Evolutionary conservation across 2,329 filamentous ascomycete genomes (phyloP), one percentile per base, ranked within the genome.

Genomic region (Neonectria faginata): DNA sequence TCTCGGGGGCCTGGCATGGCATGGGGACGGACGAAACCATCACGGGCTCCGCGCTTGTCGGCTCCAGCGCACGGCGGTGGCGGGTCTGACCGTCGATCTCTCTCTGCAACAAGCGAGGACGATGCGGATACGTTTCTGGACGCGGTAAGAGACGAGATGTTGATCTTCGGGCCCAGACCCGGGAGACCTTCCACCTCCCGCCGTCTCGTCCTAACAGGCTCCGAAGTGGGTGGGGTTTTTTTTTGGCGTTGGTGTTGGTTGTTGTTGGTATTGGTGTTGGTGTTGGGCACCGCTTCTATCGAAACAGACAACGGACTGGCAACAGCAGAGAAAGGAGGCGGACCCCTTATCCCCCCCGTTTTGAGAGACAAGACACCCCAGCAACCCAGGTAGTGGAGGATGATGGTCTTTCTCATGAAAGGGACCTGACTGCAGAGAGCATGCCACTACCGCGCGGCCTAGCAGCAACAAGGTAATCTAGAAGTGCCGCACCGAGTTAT

Each of bases 1-100:
- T 51, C 39, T 39, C 55, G 50, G 48, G 45, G 51, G 18, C 33
- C 14, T 6, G 33, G 33, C 33, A 47, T 48, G 53, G 59, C 53
- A 42, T 53, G 44, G 59, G 42, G 55, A 67, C 59, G 51, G 39
- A 60, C 57, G 57, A 57, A 31, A 61, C 50, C 57, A 69, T 62
- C 60, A 68, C 61, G 56, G 62, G 53, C 65, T 64, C 68, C 70
- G 67, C 70, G 70, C 67, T 72, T 71, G 68, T 72, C 67, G 68
- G 67, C 66, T 66, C 62, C 61, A 67, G 58, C 62, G 50, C 53
- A 62, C 66, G 66, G 68, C 64, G 70, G 65, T 66, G 64, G 58
- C 62, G 69, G 64, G 66, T 70, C 64, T 41, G 18, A 56, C 48
- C 51, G 12, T 61, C 51, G 56, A 54, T 60, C 60, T 42, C 58